Percentiles rank a stretch among this genome's conserved stretches.
phyloP scores from a whole-genome alignment of 176 grass and related monocot species.

The Aegilops umbellulata region DNA sequence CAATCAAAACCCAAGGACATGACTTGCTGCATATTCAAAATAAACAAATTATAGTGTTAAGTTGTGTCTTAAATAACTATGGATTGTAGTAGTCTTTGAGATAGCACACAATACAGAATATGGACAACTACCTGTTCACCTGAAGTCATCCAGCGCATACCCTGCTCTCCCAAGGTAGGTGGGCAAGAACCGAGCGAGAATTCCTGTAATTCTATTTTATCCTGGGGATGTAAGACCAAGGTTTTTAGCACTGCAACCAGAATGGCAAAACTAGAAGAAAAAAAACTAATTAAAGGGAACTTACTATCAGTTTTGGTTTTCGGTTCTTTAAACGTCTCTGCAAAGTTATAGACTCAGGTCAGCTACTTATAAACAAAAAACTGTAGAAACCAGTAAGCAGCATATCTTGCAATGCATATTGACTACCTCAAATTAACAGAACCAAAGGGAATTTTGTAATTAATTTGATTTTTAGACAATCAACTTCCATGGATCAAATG shows the following conservation, averaged over 20 bases:
- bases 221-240: constrained; percentile 45
- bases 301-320: constrained; percentile 89
- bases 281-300: constrained; percentile 24
- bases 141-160: constrained; percentile 80
- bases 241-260: constrained; percentile 25
- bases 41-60: background rate
- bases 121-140: constrained; percentile 59
- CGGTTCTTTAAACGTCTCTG: constrained; percentile 80
- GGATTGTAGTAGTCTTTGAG: background rate
- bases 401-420: constrained; percentile 13
- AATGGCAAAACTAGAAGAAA: constrained; percentile 28
- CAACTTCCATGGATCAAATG: constrained; percentile 12
- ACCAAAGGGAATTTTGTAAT: background rate
- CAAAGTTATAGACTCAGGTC: constrained; percentile 31
- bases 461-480: background rate
- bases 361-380: constrained; percentile 19
- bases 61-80: constrained; percentile 9
- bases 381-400: background rate
- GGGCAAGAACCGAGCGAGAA: constrained; percentile 81
- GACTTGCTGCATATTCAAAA: constrained; percentile 59
- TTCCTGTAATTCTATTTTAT: constrained; percentile 95
- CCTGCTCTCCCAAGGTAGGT: constrained; percentile 76
- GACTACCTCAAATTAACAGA: background rate
- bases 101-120: constrained; percentile 8
- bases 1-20: constrained; percentile 92